Base-by-base conservation (phyloP, 352 stramenopile species). In the Phytophthora sp. region DNA sequence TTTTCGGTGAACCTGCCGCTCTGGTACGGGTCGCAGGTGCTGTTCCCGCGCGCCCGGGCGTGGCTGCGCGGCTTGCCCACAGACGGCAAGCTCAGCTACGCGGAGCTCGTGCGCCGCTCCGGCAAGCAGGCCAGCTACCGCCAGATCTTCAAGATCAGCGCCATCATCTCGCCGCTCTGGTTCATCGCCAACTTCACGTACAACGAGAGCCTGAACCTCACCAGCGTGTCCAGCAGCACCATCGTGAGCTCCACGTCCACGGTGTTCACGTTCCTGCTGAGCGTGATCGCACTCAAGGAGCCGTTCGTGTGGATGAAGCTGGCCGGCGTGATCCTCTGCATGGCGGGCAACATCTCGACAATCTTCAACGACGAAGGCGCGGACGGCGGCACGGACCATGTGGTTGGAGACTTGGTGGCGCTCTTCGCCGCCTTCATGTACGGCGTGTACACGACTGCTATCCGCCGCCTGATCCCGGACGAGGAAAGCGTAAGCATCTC, bases 181-280 rank as follows among this genome's bases (percentile, higher is more conserved):
- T 98, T 99, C 70, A 50, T 96, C 20, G 93, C 93, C 30, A 98
- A 98, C 63, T 98, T 89, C 50, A 84, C 88, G 34, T 98, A 99
- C 78, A 98, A 98, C 73, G 70, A 89, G 35, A 95, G 79, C 35
- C 69, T 99, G 12, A 81, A 88, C 62, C 88, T 90, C 62, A 98
- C 94, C n/a, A 89, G 85, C 37, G 95, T 99, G 24, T 97, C 94
- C 23, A 97, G 86, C 65, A 97, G 81, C 48, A 99, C 97, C 10
- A 97, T 99, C 30, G 88, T 99, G 48, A 95, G 85, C 55, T 94
- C 87, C 31, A 98, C 93, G 28, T 97, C 92, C 24, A 95, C 85
- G 21, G 79, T 98, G 17, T 99, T 98, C 64, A 98, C 95, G 13
- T 97, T 98, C 66, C 38, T 91, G 2, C 87, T 98, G 55, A 94